Evolutionary conservation across 78 protist genomes (phyloP), one percentile per base, ranked within the genome.

Genomic region (Dictyostelium firmibasis): DNA sequence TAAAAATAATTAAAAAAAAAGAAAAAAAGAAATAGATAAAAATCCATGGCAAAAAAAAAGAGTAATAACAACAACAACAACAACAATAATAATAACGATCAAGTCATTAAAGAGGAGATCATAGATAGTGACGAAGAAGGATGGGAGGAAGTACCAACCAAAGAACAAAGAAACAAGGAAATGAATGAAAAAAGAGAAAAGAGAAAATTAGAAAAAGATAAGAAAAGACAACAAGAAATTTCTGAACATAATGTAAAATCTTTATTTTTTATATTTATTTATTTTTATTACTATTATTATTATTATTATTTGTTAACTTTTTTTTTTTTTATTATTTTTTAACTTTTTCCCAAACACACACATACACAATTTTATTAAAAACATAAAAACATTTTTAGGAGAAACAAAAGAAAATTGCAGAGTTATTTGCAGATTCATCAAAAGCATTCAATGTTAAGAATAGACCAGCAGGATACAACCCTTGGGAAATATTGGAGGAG

Each of bases 401-500:
- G 10, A 89, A 89, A 50, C 85, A 89, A 81, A 81, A 89, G 69
- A 78, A 70, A 47, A 89, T 89, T 27, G 62, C 82, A 13, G 83
- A 89, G 67, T 35, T 89, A 44, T 81, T 89, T 78, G 33, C 35
- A 36, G 62, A 87, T 31, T 31, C 85, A 53, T 81, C 93, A n/a
- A 62, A 77, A 36, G 93, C 93, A 23, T 87, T 87, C 47, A 13
- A 33, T 35, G 4, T 43, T 33, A 74, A 72, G 11, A 23, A 25
- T 23, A 57, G 57, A 69, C 14, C 25, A 29, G 53, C 69, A 25
- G 67, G 79, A 31, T 70, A 35, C 16, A 77, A 77, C 38, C 85
- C 78, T 18, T 89, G 94, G 94, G 86, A 29, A 6, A 57, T 89
- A 9, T 31, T 89, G 16, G 81, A 89, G 14, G 94, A 89, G 2